These are phyloP conservation scores for Exophiala alcalophila DNA, from an alignment of 2,329 filamentous ascomycete genomes.

Conservation along the genomic window DNA sequence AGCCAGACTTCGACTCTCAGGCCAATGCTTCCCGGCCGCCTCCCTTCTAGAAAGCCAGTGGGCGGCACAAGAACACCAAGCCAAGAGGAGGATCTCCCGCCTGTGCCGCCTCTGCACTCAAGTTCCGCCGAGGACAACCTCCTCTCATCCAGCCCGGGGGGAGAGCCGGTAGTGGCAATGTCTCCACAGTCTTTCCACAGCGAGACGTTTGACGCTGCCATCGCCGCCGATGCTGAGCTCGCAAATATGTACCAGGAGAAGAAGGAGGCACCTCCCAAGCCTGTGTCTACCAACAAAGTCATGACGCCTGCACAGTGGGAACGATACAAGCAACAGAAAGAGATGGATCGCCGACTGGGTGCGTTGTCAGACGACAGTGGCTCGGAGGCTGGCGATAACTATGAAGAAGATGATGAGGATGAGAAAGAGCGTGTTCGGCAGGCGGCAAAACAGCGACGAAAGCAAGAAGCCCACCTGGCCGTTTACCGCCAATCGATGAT, in stretches of 20 bases:
- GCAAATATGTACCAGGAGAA: conserved; percentile 46
- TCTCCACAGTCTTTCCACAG: conserved; percentile 21
- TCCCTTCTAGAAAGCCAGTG: conserved; percentile 9
- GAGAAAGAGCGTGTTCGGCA: conserved; percentile 72
- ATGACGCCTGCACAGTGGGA: conserved; percentile 92
- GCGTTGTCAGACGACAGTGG: conserved; percentile 47
- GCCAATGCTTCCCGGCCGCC: conserved; percentile 31
- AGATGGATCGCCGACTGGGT: conserved; percentile 63
- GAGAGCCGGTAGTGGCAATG: background rate
- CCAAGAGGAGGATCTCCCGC: conserved; percentile 12
- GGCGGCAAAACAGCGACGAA: conserved; percentile 71
- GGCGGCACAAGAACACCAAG: background rate
- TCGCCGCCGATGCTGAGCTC: conserved; percentile 44
- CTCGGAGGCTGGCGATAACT: conserved; percentile 60
- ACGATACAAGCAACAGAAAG: conserved; percentile 64
- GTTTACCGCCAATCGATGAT: conserved; percentile 95
- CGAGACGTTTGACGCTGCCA: conserved; percentile 36
- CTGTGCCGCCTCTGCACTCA: conserved; percentile 7
- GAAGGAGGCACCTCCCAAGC: conserved; percentile 33
- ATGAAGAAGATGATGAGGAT: conserved; percentile 75
- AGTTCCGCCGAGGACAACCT: conserved; percentile 13
- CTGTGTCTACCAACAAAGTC: conserved; percentile 61
- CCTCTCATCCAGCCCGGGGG: conserved; percentile 13
- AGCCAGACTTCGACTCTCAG: conserved; percentile 19
- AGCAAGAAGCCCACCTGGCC: conserved; percentile 85